A percentile compares a stretch with the other conserved stretches of the same genome.
Conservation (phyloP, 2,329 filamentous ascomycete species). For the Byssothecium circinans region DNA sequence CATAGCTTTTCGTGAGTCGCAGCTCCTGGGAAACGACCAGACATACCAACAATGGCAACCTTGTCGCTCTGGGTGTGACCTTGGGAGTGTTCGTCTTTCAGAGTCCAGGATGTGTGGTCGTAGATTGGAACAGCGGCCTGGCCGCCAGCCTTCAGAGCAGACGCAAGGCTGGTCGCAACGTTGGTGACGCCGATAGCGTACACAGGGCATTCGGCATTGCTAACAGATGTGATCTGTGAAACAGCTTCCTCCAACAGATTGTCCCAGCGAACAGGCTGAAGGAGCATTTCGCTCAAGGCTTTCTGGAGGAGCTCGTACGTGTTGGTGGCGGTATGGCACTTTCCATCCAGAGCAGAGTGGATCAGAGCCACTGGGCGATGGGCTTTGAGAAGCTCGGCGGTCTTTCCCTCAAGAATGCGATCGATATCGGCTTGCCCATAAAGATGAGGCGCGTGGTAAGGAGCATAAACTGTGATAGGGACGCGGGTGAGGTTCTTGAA, state of each 20-base stretch:
- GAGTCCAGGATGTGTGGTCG: conserved; percentile 50
- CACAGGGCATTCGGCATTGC: conserved; percentile 48
- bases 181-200: conserved; percentile 56
- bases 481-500: conserved; percentile 55
- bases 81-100: conserved; percentile 27
- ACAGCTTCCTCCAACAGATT: conserved; percentile 52
- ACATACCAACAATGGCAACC: conserved; percentile 83
- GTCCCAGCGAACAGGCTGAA: conserved; percentile 54
- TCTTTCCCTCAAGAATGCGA: conserved; percentile 50
- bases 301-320: conserved; percentile 50
- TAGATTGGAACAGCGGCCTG: conserved; percentile 47
- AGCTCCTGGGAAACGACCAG: conserved; percentile 74
- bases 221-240: conserved; percentile 48
- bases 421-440: conserved; percentile 55
- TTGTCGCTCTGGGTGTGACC: conserved; percentile 63
- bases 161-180: conserved; percentile 58
- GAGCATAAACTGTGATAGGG: conserved; percentile 59
- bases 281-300: conserved; percentile 50
- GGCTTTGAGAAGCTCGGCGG: conserved; percentile 46
- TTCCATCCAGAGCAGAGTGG: conserved; percentile 52
- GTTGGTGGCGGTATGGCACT: conserved; percentile 49
- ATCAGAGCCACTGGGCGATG: conserved; percentile 48
- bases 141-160: conserved; percentile 55
- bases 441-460: conserved; percentile 62
- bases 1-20: conserved; percentile 72